phyloP scores from a whole-genome alignment of 139 green algal species.

The Chlamydomonas sp. region DNA sequence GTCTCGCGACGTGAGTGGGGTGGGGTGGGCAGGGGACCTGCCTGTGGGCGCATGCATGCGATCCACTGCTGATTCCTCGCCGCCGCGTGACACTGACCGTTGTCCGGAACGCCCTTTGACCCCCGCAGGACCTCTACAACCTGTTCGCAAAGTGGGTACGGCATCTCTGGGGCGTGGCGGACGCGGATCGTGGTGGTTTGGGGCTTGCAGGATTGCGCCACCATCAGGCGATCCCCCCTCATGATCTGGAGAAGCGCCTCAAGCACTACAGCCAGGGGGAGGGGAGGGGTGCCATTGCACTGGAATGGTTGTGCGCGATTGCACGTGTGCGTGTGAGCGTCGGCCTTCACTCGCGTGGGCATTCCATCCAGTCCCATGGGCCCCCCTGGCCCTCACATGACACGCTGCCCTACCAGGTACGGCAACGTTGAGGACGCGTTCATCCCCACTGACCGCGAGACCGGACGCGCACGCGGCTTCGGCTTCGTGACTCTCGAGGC shows the following conservation, averaged over 20 bases:
- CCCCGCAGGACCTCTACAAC: slow-evolving; percentile 15
- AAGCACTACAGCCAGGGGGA: too few relatives aligned
- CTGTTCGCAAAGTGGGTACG: slow-evolving; percentile 25
- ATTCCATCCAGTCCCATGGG: too few relatives aligned
- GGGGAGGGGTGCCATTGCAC: too few relatives aligned
- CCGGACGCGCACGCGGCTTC: slow-evolving; percentile 54
- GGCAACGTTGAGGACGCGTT: slow-evolving; percentile 20
- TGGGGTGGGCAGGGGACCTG: background rate
- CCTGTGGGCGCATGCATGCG: background rate
- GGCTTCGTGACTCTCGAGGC: slow-evolving; percentile 63
- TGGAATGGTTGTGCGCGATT: background rate
- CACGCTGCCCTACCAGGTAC: background rate
- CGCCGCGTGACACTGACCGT: too few relatives aligned
- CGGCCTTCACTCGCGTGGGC: too few relatives aligned
- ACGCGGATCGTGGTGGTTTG: too few relatives aligned
- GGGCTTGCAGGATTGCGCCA: too few relatives aligned
- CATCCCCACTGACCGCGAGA: slow-evolving; percentile 30
- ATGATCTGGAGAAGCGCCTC: too few relatives aligned
- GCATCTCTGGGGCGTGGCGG: too few relatives aligned
- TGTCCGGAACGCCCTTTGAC: background rate
- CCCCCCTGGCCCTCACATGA: background rate
- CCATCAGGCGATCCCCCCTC: too few relatives aligned
- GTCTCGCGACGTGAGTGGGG: slow-evolving; percentile 10
- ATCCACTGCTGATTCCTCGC: too few relatives aligned
- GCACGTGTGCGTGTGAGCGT: background rate